Percentiles rank a stretch among this genome's conserved stretches.
phyloP scores from a whole-genome alignment of 352 stramenopile genomes.

The Phytopythium oedochilum region DNA sequence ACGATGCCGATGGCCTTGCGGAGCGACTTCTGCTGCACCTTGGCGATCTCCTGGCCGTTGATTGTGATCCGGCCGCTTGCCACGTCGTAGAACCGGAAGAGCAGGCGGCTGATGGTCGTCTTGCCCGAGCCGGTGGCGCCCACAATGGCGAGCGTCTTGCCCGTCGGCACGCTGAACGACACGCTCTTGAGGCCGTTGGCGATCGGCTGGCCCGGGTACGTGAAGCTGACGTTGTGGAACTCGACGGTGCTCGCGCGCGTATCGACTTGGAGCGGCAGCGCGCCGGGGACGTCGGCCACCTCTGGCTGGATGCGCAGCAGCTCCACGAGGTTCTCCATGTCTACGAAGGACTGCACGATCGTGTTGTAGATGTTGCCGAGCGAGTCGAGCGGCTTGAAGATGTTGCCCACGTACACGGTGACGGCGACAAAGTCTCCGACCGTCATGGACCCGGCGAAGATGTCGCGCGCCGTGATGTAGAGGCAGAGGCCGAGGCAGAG shows the following conservation, averaged over 20 bases:
- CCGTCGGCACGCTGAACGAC: constrained; percentile 51
- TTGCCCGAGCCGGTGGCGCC: constrained; percentile 91
- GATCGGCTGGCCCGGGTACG: constrained; percentile 85
- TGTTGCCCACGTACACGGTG: constrained; percentile 91
- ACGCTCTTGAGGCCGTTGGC: constrained; percentile 88
- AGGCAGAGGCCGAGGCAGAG: constrained; percentile 71
- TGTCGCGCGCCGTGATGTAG: constrained; percentile 47
- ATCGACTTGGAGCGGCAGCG: constrained; percentile 39
- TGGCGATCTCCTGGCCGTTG: constrained; percentile 89
- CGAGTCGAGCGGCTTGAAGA: constrained; percentile 97
- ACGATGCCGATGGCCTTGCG: constrained; percentile 93
- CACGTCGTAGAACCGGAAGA: constrained; percentile 97
- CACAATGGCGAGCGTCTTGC: constrained; percentile 93
- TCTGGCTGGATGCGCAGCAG: constrained; percentile 92
- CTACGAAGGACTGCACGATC: constrained; percentile 95
- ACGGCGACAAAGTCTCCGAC: constrained; percentile 96
- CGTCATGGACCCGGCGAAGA: constrained; percentile 49
- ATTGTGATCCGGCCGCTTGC: constrained; percentile 72
- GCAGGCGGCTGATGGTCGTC: constrained; percentile 91
- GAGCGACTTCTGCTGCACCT: constrained; percentile 86
- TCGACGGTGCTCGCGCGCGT: constrained; percentile 57
- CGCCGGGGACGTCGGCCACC: constrained; percentile 84
- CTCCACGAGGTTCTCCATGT: constrained; percentile 96
- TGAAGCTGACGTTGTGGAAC: constrained; percentile 92
- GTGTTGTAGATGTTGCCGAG: constrained; percentile 95